Evolutionary conservation across 1,284 basidiomycete species (phyloP).

Genomic region (Ceratorhiza oryzae-sativae): DNA sequence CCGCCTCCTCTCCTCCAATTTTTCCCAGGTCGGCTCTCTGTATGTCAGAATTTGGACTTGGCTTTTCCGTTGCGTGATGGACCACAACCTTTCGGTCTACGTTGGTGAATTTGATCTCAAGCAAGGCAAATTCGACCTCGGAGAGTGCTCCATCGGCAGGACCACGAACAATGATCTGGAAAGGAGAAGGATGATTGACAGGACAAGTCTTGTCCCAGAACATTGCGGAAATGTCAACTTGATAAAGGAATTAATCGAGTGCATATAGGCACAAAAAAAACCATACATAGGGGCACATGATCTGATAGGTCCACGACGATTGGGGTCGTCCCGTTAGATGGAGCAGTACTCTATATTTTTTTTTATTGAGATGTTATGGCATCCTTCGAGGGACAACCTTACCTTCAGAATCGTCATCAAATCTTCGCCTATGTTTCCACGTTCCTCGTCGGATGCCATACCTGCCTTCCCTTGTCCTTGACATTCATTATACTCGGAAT

Average conservation of each 20-base stretch:
- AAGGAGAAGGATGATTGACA: conserved; percentile 68
- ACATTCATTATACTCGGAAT: background rate
- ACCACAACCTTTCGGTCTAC: conserved; percentile 58
- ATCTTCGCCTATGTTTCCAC: conserved; percentile 60
- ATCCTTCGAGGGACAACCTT: conserved; percentile 36
- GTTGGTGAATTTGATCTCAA: conserved; percentile 65
- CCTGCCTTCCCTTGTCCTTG: conserved; percentile 9
- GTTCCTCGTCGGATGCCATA: conserved; percentile 45
- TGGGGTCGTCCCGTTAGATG: conserved; percentile 57
- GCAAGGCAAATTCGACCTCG: conserved; percentile 63
- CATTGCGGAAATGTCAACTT: conserved; percentile 69
- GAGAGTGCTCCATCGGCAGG: conserved; percentile 58
- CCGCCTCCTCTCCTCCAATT: conserved; percentile 45
- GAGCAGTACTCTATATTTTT: conserved; percentile 67
- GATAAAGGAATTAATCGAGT: too few relatives aligned
- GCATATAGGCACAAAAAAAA: too few relatives aligned
- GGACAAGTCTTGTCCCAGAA: conserved; percentile 70
- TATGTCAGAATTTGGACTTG: conserved; percentile 9
- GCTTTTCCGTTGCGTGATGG: conserved; percentile 51
- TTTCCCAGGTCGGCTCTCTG: conserved; percentile 56
- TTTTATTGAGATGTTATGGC: background rate
- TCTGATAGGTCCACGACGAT: conserved; percentile 69
- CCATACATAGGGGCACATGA: conserved; percentile 68
- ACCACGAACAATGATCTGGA: conserved; percentile 71
- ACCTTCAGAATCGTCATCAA: conserved; percentile 74